Evolutionary conservation across 1,284 basidiomycete genomes (phyloP).

Genomic region (Ceratobasidium sp.): DNA sequence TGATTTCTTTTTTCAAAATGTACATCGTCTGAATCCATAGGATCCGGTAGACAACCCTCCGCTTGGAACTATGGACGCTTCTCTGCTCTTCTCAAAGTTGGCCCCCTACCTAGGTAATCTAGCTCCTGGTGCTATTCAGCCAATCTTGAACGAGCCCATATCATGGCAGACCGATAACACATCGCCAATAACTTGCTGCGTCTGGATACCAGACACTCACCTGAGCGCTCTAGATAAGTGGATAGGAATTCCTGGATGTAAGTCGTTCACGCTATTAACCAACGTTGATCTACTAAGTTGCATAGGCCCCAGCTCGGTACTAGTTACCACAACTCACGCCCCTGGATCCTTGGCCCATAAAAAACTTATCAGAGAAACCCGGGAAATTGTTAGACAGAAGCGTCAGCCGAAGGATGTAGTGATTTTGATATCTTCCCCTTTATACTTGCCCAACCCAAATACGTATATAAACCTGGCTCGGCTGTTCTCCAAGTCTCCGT

Average conservation of each 20-base stretch:
- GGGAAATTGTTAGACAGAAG: not conserved
- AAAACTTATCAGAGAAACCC: constrained; percentile 1
- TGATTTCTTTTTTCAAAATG: not conserved
- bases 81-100: constrained; percentile 27
- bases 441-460: constrained; percentile 2
- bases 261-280: not conserved
- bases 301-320: constrained; percentile 9
- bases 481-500: constrained; percentile 9
- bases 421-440: not conserved
- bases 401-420: not conserved
- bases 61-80: constrained; percentile 9
- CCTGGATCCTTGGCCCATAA: not conserved
- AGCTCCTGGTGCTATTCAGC: constrained; percentile 18
- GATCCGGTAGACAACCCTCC: constrained; percentile 2
- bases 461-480: constrained; percentile 35
- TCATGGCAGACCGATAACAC: not conserved
- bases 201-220: constrained; percentile 27
- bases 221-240: constrained; percentile 5
- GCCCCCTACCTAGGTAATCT: constrained; percentile 20
- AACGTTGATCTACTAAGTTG: not conserved
- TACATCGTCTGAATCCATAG: not conserved
- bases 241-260: not conserved
- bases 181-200: not conserved
- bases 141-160: not conserved
- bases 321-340: constrained; percentile 22